phyloP scores from a whole-genome alignment of 495 filamentous ascomycete species.

The Neurospora hispaniola region DNA sequence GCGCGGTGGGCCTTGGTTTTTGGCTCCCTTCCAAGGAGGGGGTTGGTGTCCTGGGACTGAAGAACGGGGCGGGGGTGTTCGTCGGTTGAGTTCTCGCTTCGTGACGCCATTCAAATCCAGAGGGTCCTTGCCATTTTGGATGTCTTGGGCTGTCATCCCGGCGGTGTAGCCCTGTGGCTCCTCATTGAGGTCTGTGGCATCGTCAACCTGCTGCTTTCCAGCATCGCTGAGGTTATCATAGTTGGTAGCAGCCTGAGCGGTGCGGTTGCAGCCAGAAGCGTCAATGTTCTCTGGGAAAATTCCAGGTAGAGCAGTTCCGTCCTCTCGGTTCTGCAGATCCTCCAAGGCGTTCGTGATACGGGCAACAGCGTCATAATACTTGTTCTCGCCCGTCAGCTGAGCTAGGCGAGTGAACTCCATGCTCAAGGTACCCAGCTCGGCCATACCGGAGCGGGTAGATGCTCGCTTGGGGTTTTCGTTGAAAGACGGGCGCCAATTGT shows the following conservation, averaged over 20 bases:
- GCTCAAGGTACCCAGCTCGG: slow-evolving; percentile 83
- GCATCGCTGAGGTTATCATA: slow-evolving; percentile 9
- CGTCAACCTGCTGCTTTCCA: slow-evolving; percentile 14
- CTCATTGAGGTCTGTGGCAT: not conserved
- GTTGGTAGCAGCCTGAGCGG: slow-evolving; percentile 19
- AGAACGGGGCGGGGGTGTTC: not conserved
- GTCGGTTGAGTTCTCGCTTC: not conserved
- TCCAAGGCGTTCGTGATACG: slow-evolving; percentile 84
- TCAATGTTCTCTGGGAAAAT: slow-evolving; percentile 79
- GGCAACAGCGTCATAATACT: slow-evolving; percentile 92
- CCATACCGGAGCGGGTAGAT: slow-evolving; percentile 50
- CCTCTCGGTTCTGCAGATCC: slow-evolving; percentile 51
- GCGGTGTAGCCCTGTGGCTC: slow-evolving; percentile 6
- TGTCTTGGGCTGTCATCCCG: not conserved
- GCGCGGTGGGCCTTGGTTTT: not conserved
- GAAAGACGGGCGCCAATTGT: slow-evolving; percentile 66
- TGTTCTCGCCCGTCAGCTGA: slow-evolving; percentile 75
- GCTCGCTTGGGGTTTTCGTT: slow-evolving; percentile 58
- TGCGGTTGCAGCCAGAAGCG: slow-evolving; percentile 48
- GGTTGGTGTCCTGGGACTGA: not conserved
- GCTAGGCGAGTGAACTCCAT: slow-evolving; percentile 92
- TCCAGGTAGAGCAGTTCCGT: slow-evolving; percentile 62
- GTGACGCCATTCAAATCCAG: not conserved
- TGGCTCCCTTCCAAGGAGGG: not conserved
- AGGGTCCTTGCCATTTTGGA: not conserved